Percentiles rank a stretch among this genome's conserved stretches.
phyloP scores from a whole-genome alignment of 2,329 filamentous ascomycete species.

The Apiospora sp. region DNA sequence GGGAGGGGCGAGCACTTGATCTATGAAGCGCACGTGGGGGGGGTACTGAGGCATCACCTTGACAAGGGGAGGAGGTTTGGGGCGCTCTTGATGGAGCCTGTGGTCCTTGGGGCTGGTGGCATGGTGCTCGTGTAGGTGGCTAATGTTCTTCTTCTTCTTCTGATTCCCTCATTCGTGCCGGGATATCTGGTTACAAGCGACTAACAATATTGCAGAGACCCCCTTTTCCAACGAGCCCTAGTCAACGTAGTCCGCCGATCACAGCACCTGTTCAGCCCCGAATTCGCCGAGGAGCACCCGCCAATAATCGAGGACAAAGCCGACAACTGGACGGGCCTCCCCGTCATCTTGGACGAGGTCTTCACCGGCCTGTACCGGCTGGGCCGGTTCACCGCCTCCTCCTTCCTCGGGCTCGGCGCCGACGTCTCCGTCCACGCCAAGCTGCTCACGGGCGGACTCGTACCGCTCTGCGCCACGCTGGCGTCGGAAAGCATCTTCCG shows the following conservation, averaged over 20 bases:
- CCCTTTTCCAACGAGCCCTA: constrained; percentile 79
- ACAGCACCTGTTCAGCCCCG: constrained; percentile 58
- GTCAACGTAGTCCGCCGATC: constrained; percentile 71
- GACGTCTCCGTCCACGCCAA: constrained; percentile 87
- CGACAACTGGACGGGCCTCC: constrained; percentile 73
- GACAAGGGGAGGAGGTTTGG: constrained; percentile 73
- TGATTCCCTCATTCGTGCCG: constrained; percentile 31
- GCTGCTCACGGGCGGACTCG: constrained; percentile 79
- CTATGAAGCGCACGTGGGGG: constrained; percentile 68
- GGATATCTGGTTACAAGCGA: constrained; percentile 31
- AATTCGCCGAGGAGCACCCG: no score
- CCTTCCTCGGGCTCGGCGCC: constrained; percentile 71
- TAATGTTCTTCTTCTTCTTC: constrained; percentile 24
- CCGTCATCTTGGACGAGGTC: constrained; percentile 85
- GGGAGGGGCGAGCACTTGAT: constrained; percentile 50
- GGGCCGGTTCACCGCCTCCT: constrained; percentile 73
- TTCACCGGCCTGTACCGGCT: constrained; percentile 88
- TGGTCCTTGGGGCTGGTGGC: constrained; percentile 82
- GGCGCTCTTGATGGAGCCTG: constrained; percentile 80
- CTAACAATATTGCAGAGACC: constrained; percentile 64
- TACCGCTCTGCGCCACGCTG: constrained; percentile 79
- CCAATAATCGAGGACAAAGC: no score
- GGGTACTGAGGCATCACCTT: constrained; percentile 59
- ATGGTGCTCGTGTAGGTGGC: constrained; percentile 77
- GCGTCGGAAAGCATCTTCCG: constrained; percentile 78